Conservation (phyloP, 1,139 yeast genomes). For the Casaregolazyma lundiana region DNA sequence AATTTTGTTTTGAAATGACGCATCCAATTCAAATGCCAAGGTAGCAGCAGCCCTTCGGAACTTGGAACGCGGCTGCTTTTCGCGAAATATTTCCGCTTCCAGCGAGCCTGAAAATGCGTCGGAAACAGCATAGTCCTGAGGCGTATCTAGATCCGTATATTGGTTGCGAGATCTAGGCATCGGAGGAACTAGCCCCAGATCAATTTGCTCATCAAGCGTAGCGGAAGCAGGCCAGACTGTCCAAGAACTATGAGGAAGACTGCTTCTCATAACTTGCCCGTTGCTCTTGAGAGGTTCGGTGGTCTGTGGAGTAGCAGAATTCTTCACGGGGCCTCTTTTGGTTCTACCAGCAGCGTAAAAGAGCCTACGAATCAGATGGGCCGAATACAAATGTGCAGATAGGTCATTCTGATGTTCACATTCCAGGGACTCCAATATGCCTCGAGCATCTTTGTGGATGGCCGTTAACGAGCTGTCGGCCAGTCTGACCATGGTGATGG, state of each 20-base stretch:
- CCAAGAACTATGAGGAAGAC: slow-evolving; percentile 8
- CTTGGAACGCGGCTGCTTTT: not conserved
- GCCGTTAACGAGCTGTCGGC: slow-evolving; percentile 4
- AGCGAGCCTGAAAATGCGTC: not conserved
- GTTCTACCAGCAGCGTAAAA: not conserved
- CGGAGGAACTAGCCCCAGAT: slow-evolving; percentile 10
- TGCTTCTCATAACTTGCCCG: not conserved
- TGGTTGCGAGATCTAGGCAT: slow-evolving; percentile 14
- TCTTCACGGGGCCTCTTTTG: slow-evolving; percentile 1
- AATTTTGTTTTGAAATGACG: slow-evolving; percentile 21
- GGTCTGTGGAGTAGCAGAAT: not conserved
- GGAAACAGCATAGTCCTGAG: slow-evolving; percentile 2
- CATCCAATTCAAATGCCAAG: slow-evolving; percentile 21
- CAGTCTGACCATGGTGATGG: not conserved
- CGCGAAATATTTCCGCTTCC: not conserved
- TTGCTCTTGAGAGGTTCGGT: not conserved
- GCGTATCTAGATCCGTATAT: slow-evolving; percentile 12
- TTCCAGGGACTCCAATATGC: slow-evolving; percentile 23
- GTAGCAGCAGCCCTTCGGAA: slow-evolving; percentile 15
- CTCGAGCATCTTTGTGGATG: slow-evolving; percentile 15
- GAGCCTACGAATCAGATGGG: slow-evolving; percentile 19
- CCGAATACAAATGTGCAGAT: slow-evolving; percentile 29
- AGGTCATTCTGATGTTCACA: slow-evolving; percentile 24
- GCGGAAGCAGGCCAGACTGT: slow-evolving; percentile 6
- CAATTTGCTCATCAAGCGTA: not conserved